Conservation (phyloP, 2,329 filamentous ascomycete genomes). For the Colletotrichum sp. region DNA sequence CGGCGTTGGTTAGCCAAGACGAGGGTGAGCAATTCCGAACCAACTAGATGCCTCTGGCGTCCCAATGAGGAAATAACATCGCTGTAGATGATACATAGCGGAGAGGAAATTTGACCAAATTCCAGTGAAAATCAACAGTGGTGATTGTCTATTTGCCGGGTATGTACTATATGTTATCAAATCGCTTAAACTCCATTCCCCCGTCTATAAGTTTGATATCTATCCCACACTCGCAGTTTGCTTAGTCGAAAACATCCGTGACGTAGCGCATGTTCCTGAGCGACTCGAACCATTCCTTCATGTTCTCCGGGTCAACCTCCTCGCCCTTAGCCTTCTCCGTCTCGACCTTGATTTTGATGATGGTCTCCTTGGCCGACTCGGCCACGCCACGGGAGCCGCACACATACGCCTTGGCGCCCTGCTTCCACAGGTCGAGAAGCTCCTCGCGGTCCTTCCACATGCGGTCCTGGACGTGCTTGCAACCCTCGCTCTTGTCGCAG, state of each 20-base stretch:
- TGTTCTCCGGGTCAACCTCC: constrained; percentile 41
- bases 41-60: background rate
- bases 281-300: constrained; percentile 52
- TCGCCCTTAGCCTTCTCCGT: constrained; percentile 32
- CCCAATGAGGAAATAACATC: background rate
- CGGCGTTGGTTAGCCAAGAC: background rate
- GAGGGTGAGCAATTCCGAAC: background rate
- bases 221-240: background rate
- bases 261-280: constrained; percentile 61
- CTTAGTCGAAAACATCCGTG: constrained; percentile 67
- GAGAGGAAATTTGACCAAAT: background rate
- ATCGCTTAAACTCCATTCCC: background rate
- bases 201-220: background rate
- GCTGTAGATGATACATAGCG: background rate
- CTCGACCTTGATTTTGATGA: constrained; percentile 27
- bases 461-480: constrained; percentile 52
- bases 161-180: background rate
- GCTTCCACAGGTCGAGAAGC: constrained; percentile 36
- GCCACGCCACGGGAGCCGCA: constrained; percentile 59
- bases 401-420: constrained; percentile 61
- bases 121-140: background rate
- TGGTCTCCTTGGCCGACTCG: constrained; percentile 41
- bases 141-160: background rate
- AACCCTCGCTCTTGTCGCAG: constrained; percentile 50
- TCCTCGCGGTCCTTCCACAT: constrained; percentile 38